A percentile compares a stretch with the other conserved stretches of the same genome.
Conservation (phyloP, 106 monocot species). For the Allium fistulosum region DNA sequence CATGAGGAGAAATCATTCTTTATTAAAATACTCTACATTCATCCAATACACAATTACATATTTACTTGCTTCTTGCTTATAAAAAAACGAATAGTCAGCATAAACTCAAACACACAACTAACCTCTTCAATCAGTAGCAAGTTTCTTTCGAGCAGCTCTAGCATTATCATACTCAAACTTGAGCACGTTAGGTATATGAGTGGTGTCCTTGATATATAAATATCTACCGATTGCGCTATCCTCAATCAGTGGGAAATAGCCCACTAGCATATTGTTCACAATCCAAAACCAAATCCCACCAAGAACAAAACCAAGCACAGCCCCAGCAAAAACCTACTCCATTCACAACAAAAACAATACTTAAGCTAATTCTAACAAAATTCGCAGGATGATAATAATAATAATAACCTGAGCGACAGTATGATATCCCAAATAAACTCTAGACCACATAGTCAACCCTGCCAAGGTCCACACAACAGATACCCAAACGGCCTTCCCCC, state of each 20-base stretch:
- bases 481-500: conserved; percentile 25
- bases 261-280: conserved; percentile 56
- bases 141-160: conserved; percentile 67
- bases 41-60: too few species aligned
- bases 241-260: conserved; percentile 78
- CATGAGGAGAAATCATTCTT: too few species aligned
- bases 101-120: conserved; percentile 6
- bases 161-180: conserved; percentile 97
- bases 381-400: not conserved
- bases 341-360: not conserved
- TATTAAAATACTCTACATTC: too few species aligned
- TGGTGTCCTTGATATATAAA: conserved; percentile 83
- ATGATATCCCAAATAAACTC: conserved; percentile 98
- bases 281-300: conserved; percentile 86
- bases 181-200: conserved; percentile 80
- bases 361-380: not conserved
- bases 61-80: not conserved
- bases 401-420: conserved; percentile 67
- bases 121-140: conserved; percentile 51
- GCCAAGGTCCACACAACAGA: conserved; percentile 59
- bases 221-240: conserved; percentile 72
- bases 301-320: conserved; percentile 59
- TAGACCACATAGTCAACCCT: conserved; percentile 80
- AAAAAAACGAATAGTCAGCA: not conserved
- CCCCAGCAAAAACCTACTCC: conserved; percentile 80